Evolutionary conservation across 371 early-diverging fungal species (phyloP).

Genomic region (Circinella minor): DNA sequence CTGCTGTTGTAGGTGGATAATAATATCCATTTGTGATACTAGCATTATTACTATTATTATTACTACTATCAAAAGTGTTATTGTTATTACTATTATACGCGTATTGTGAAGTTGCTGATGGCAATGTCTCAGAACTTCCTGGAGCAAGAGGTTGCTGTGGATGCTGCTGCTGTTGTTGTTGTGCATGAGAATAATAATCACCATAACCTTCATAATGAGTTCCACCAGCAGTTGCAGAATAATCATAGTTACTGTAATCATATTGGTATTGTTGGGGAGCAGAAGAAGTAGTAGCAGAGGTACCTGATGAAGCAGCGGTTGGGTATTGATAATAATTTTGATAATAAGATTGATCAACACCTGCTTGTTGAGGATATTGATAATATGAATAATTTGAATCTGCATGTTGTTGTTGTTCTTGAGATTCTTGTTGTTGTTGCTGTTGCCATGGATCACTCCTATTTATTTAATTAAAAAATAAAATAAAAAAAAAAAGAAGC

Average conservation of each 20-base stretch:
- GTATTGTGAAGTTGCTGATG: constrained; percentile 14
- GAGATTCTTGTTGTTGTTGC: constrained; percentile 13
- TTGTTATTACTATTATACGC: constrained; percentile 10
- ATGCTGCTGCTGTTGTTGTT: constrained; percentile 24
- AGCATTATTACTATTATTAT: no score
- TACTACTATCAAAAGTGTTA: not conserved
- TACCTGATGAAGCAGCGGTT: constrained; percentile 14
- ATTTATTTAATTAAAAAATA: not conserved
- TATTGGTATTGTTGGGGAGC: constrained; percentile 14
- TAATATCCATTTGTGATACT: not conserved
- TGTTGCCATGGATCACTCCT: constrained; percentile 36
- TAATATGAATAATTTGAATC: constrained; percentile 29
- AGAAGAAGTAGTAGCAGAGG: not conserved
- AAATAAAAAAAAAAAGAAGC: not conserved
- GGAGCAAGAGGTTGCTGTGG: not conserved
- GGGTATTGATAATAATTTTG: constrained; percentile 36
- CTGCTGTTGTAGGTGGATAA: not conserved
- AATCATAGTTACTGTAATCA: constrained; percentile 18
- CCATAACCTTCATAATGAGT: constrained; percentile 15
- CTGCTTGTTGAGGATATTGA: constrained; percentile 23
- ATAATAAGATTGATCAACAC: constrained; percentile 32
- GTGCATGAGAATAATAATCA: constrained; percentile 16
- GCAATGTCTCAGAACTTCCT: not conserved
- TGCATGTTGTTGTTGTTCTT: constrained; percentile 2
- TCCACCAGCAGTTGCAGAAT: not conserved